Percentiles rank a stretch among this genome's conserved stretches.
phyloP scores from a whole-genome alignment of 2,329 filamentous ascomycete genomes.

The Ilyonectria destructans region DNA sequence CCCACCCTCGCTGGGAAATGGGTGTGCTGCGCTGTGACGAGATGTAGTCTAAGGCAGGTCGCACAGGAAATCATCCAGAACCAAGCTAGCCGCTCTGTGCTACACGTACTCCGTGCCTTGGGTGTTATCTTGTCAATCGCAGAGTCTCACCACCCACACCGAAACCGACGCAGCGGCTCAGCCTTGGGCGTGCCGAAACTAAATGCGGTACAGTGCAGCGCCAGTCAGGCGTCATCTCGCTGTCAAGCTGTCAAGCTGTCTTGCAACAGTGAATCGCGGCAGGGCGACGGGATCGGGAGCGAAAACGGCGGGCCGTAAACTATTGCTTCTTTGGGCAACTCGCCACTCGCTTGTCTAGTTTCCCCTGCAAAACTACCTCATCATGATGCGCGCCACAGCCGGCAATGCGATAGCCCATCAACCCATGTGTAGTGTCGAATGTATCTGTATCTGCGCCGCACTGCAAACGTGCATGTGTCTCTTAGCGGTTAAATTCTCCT shows the following conservation, averaged over 20 bases:
- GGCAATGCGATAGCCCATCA: not conserved
- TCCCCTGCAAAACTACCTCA: not conserved
- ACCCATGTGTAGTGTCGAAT: not conserved
- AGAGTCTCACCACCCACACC: constrained; percentile 32
- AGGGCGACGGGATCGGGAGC: not conserved
- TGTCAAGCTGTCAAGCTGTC: no score
- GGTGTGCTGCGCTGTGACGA: constrained; percentile 33
- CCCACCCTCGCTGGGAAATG: constrained; percentile 24
- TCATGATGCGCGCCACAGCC: not conserved
- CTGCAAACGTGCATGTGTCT: constrained; percentile 26
- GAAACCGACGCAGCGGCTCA: constrained; percentile 21
- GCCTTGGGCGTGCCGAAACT: constrained; percentile 4
- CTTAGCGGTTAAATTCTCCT: constrained; percentile 50
- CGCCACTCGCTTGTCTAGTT: not conserved
- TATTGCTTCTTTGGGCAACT: not conserved
- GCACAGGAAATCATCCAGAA: constrained; percentile 15
- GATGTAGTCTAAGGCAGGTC: constrained; percentile 29
- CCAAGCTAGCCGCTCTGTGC: constrained; percentile 29
- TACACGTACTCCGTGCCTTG: constrained; percentile 19
- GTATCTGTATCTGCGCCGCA: constrained; percentile 2
- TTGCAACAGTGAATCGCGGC: no score
- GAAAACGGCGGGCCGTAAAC: not conserved
- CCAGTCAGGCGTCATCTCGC: not conserved
- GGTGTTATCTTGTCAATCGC: not conserved
- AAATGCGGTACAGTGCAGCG: not conserved